Base-by-base conservation (phyloP, 768 basidiomycete species). In the Mycena belliarum region DNA sequence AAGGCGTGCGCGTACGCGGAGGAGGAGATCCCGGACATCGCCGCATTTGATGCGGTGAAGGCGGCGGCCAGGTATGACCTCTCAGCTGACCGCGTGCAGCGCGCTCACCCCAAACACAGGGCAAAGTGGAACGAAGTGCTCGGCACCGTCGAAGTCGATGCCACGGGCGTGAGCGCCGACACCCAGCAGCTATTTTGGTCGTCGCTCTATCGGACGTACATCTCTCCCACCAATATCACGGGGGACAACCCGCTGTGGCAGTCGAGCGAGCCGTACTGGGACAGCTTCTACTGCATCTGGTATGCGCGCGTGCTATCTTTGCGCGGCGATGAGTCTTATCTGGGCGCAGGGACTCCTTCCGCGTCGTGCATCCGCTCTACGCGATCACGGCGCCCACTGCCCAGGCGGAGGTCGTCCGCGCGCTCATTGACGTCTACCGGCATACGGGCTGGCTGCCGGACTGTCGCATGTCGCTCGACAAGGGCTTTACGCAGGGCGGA, bases 1-100 rank as follows among this genome's bases (percentile, higher is more conserved):
- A 78, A 78, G 62, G 78, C 77, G 6, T 79, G 77, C 61, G 60
- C 70, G 14, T 79, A 78, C 54, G 78, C 76, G 3, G 75, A 79
- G 59, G 64, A 64, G 32, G 78, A 78, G 51, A 67, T 79, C 16
- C 61, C 61, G 3, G 49, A 63, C 25, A 46, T 59, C 25, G 40
- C 53, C 2, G 52, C 49, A 10, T 63, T 63, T 15, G 57, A 59
- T 25, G 23, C 38, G 15, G n/a, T 63, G 14, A 42, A 63, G 15
- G n/a, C 43, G n/a, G 61, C 56, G 15, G 61, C 61, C 18, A 42
- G 57, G 61, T 63, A 53, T 16, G 52, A 12, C 11, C 6, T 3
- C 2, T 21, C 14, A 16, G 8, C 16, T 55, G 11, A 42, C 26
- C 28, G n/a, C n/a, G n/a, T n/a, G n/a, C n/a, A 8, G 3, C 3